Base-by-base conservation (phyloP, 2,329 filamentous ascomycete genomes). In the Beauveria medogensis region DNA sequence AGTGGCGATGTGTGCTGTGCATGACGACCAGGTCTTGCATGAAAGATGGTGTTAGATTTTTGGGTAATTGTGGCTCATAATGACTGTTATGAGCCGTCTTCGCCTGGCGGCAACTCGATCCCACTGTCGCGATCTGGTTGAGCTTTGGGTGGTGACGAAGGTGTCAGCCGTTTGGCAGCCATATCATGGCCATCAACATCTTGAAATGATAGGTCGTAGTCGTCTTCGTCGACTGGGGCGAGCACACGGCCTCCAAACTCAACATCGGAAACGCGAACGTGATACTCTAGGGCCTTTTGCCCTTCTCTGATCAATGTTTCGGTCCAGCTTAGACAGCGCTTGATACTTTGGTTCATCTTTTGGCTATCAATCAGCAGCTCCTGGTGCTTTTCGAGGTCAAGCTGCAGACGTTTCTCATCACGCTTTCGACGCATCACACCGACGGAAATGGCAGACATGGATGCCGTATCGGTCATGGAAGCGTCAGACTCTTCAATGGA, bases 331-430 rank as follows among this genome's bases (percentile, higher is more conserved):
- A 97, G 80, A 72, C 94, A 99, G 53, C 91, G 83, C 72, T 91
- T 95, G 51, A 99, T 82, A 71, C 90, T 96, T 72, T 95, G 90
- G 70, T 97, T 97, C 80, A 97, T 92, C 76, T 92, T 95, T 69
- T 97, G 92, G 66, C 89, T 94, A 71, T 96, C 92, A 44, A 92
- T 79, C 9, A 99, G 82, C 1, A 97, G 79, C 69, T 96, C 89
- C 66, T 92, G 90, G 71, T 99, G 94, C 70, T 92, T 93, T 3
- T 87, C 83, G 1, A 99, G 80, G 72, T 99, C 94, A 5, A 92
- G 80, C 67, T 89, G 84, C n/a, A 97, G 79, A 34, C 91, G 85
- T 66, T 88, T 88, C 71, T 96, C 91, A 65, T 97, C 93, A 58
- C 83, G 83, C 54, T 84, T 82, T n/a, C 86, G 82, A 63, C 90